Evolutionary conservation across 805 yeast genomes (phyloP).

Genomic region (Ogataea minuta): DNA sequence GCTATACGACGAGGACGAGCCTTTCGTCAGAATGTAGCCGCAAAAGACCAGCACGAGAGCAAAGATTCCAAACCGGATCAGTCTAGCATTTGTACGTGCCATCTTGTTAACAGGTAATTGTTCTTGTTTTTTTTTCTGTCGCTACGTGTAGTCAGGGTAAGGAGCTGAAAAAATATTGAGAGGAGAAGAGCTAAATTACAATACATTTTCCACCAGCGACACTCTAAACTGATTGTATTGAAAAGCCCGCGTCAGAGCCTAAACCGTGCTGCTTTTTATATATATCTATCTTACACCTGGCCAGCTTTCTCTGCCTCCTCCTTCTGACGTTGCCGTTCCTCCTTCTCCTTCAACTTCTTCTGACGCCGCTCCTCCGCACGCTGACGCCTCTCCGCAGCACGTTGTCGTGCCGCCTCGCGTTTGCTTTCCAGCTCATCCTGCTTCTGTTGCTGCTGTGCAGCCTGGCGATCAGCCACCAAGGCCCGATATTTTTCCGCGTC

Average conservation of each 20-base stretch:
- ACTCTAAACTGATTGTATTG: too few species aligned
- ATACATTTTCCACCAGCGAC: too few species aligned
- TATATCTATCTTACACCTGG: neutral
- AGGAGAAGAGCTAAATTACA: too few species aligned
- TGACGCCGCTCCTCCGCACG: conserved; percentile 25
- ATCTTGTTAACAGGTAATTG: conserved; percentile 20
- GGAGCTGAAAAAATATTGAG: neutral
- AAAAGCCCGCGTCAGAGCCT: too few species aligned
- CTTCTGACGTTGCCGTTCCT: conserved; percentile 1
- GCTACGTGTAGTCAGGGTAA: conserved; percentile 6
- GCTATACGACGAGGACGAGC: conserved; percentile 37
- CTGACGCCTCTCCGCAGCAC: conserved; percentile 23
- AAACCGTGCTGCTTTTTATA: too few species aligned
- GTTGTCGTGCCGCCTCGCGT: conserved; percentile 18
- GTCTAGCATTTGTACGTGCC: conserved; percentile 49
- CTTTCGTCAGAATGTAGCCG: conserved; percentile 47
- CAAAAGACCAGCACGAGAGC: conserved; percentile 45
- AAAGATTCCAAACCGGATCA: conserved; percentile 47
- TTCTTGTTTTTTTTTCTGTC: conserved; percentile 1
- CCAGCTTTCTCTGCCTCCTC: neutral
- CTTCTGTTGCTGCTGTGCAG: conserved; percentile 10
- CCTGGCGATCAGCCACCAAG: conserved; percentile 13
- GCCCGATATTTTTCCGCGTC: conserved; percentile 26
- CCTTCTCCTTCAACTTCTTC: conserved; percentile 18
- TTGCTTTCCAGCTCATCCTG: conserved; percentile 13